A percentile compares a stretch with the other conserved stretches of the same genome.
Conservation (phyloP, 805 yeast genomes). For the Ogataea paraovalis region DNA sequence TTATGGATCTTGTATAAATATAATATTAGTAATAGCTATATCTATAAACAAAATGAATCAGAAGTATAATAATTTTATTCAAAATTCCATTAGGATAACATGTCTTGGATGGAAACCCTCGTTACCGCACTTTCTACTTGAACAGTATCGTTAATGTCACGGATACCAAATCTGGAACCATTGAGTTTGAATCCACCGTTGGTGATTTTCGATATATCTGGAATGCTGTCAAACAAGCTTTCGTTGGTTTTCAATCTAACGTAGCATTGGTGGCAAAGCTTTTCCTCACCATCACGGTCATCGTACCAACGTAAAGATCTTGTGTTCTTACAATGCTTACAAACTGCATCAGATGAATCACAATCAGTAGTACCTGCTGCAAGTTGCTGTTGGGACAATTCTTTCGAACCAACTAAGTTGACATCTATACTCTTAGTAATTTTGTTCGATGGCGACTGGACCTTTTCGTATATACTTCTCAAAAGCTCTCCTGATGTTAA, state of each 20-base stretch:
- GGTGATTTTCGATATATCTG: constrained; percentile 18
- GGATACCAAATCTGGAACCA: constrained; percentile 22
- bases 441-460: background rate
- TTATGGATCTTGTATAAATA: too few species aligned
- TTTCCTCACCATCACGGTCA: constrained; percentile 1
- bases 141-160: constrained; percentile 8
- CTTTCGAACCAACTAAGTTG: too few species aligned
- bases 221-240: constrained; percentile 22
- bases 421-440: too few species aligned
- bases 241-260: constrained; percentile 21
- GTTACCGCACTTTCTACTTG: constrained; percentile 1
- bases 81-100: constrained; percentile 12
- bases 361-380: too few species aligned
- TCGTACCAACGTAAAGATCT: constrained; percentile 21
- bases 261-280: constrained; percentile 26
- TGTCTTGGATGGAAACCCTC: constrained; percentile 19
- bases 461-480: background rate
- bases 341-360: too few species aligned
- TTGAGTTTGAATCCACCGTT: constrained; percentile 6
- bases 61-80: too few species aligned
- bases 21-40: too few species aligned
- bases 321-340: constrained; percentile 20
- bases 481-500: background rate
- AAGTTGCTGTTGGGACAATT: too few species aligned
- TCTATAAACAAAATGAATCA: background rate